A percentile compares a stretch with the other conserved stretches of the same genome.
phyloP scores from a whole-genome alignment of 768 basidiomycete species.

The Sutorius australiensis region DNA sequence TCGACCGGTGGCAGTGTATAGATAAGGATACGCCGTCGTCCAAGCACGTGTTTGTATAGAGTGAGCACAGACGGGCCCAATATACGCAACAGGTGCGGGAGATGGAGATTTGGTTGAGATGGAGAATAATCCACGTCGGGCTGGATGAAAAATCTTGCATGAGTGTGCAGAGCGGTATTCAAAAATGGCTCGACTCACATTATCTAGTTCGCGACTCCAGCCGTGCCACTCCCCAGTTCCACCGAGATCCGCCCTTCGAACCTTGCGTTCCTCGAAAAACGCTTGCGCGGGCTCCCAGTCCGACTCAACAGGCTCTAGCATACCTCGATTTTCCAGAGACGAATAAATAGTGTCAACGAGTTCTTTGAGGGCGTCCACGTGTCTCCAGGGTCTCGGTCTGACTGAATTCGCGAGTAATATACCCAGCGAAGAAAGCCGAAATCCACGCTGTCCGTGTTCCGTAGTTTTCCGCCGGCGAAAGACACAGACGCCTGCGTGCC shows the following conservation, averaged over 20 bases:
- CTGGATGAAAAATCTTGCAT: slow-evolving; percentile 18
- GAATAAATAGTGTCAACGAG: slow-evolving; percentile 55
- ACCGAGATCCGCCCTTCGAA: slow-evolving; percentile 46
- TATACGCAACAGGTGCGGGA: slow-evolving; percentile 71
- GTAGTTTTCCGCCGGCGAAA: slow-evolving; percentile 67
- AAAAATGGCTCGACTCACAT: slow-evolving; percentile 32
- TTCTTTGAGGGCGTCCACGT: slow-evolving; percentile 59
- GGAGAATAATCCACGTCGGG: slow-evolving; percentile 20
- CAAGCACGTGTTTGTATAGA: slow-evolving; percentile 74
- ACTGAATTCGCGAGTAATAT: slow-evolving; percentile 63
- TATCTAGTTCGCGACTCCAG: slow-evolving; percentile 65
- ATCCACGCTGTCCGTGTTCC: slow-evolving; percentile 74
- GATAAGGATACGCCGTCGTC: slow-evolving; percentile 70
- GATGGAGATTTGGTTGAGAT: slow-evolving; percentile 59
- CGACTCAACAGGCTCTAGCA: slow-evolving; percentile 46
- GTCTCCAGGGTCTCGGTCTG: slow-evolving; percentile 73
- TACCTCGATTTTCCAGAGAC: slow-evolving; percentile 43
- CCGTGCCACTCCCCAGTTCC: slow-evolving; percentile 61
- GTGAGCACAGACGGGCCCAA: slow-evolving; percentile 77
- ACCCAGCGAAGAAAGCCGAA: slow-evolving; percentile 74
- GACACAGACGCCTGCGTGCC: slow-evolving; percentile 66
- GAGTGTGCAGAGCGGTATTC: not conserved
- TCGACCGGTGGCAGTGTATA: slow-evolving; percentile 80
- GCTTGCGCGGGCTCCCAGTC: slow-evolving; percentile 60
- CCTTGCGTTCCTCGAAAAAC: slow-evolving; percentile 66